Percentiles rank a stretch among this genome's conserved stretches.
Evolutionary conservation across 192 early-diverging fungal genomes (phyloP).

Genomic region (Coemansia sp.): DNA sequence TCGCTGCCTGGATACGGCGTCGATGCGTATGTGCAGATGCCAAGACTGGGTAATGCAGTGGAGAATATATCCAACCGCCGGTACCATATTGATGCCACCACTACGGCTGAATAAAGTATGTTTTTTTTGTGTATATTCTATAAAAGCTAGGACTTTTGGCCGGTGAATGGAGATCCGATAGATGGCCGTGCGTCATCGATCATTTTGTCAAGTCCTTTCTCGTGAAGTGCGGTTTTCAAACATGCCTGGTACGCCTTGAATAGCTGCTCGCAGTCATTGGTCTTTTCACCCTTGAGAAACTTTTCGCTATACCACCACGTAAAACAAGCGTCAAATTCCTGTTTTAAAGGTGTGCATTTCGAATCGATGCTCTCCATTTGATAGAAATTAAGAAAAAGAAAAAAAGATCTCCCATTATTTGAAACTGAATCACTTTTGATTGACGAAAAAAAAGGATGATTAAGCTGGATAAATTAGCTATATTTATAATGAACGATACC

Average conservation of each 20-base stretch:
- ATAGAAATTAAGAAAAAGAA: not conserved
- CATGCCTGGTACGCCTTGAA: conserved; percentile 84
- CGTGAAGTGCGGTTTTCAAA: conserved; percentile 70
- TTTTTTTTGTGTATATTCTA: not conserved
- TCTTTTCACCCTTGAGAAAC: conserved; percentile 82
- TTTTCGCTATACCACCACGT: conserved; percentile 95
- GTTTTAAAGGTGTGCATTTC: conserved; percentile 77
- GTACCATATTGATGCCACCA: not conserved
- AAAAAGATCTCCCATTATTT: not conserved
- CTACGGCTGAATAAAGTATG: not conserved
- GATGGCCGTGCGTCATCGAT: conserved; percentile 81
- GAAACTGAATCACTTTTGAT: no score
- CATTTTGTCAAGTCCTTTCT: conserved; percentile 82
- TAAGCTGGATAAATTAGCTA: not conserved
- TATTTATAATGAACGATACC: conserved; percentile 39
- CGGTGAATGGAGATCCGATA: conserved; percentile 38
- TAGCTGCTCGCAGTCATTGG: conserved; percentile 76
- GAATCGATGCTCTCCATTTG: conserved; percentile 55
- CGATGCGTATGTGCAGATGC: conserved; percentile 84
- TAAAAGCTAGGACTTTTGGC: no score
- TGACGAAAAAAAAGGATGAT: not conserved
- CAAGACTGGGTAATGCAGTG: conserved; percentile 65
- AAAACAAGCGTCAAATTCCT: conserved; percentile 88
- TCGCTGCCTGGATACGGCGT: conserved; percentile 88
- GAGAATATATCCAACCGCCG: conserved; percentile 40